A percentile compares a stretch with the other conserved stretches of the same genome.
Conservation (phyloP, 768 basidiomycete species). For the Cystofilobasidium bisporidii region DNA sequence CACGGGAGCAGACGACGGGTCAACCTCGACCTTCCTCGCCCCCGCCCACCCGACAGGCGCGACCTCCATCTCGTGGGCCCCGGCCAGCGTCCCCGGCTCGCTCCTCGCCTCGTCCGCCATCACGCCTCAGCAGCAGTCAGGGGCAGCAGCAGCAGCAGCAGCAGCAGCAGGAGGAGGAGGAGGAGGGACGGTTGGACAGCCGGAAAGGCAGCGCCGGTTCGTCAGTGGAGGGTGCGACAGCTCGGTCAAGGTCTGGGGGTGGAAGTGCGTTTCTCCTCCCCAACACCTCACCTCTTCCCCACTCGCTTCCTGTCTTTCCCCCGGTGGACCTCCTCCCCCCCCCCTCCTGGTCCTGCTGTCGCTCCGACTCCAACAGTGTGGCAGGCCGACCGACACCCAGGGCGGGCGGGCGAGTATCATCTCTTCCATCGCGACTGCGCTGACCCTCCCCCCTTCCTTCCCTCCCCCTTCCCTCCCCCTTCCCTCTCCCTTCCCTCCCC, state of each 20-base stretch:
- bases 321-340: no score
- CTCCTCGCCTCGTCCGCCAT: constrained; percentile 59
- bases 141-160: constrained; percentile 35
- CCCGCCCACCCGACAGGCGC: constrained; percentile 92
- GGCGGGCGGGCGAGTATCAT: no score
- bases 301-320: background rate
- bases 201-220: constrained; percentile 74
- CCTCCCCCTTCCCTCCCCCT: no score
- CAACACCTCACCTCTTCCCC: background rate
- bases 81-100: constrained; percentile 74
- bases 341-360: background rate
- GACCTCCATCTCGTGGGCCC: constrained; percentile 96
- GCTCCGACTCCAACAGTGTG: no score
- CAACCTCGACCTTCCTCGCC: constrained; percentile 91
- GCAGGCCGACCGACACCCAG: no score
- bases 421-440: no score
- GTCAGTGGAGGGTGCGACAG: constrained; percentile 95
- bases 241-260: constrained; percentile 87
- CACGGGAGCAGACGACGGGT: constrained; percentile 96
- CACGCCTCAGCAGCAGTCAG: constrained; percentile 1
- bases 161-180: constrained; percentile 42
- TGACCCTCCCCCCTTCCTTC: no score
- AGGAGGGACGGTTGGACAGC: constrained; percentile 30
- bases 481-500: no score
- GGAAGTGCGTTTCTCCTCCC: constrained; percentile 38